Evolutionary conservation across 148 eudicot genomes (phyloP).

Genomic region (Silene conica): DNA sequence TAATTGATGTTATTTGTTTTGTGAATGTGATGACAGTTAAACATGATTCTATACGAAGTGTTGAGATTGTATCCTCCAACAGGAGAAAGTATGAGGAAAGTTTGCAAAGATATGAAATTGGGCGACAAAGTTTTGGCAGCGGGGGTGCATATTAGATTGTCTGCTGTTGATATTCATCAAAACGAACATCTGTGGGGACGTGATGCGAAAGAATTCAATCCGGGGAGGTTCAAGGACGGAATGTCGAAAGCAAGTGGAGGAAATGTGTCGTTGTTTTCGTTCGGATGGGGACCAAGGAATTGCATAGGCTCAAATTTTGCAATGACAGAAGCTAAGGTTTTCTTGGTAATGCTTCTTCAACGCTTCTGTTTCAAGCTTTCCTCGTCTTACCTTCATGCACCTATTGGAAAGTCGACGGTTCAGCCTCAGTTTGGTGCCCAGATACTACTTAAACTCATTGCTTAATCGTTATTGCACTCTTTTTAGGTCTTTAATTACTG

Average conservation of each 20-base stretch:
- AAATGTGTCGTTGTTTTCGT: constrained; percentile 26
- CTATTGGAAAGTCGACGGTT: too few species aligned
- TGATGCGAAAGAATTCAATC: constrained; percentile 33
- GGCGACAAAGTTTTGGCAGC: constrained; percentile 24
- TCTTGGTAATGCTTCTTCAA: constrained; percentile 4
- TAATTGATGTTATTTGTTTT: too few species aligned
- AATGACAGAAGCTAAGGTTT: constrained; percentile 31
- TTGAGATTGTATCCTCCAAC: constrained; percentile 21
- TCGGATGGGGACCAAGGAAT: background rate
- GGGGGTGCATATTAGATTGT: background rate
- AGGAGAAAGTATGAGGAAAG: background rate
- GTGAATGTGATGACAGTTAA: too few species aligned
- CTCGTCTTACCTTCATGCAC: too few species aligned
- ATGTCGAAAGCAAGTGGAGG: constrained; percentile 16
- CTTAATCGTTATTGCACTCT: too few species aligned
- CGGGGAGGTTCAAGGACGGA: constrained; percentile 28
- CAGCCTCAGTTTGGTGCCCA: too few species aligned
- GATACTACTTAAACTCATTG: too few species aligned
- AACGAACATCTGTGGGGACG: constrained; percentile 30
- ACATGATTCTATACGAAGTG: constrained; percentile 26
- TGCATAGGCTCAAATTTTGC: constrained; percentile 42
- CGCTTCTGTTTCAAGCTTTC: background rate
- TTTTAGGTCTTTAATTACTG: too few species aligned
- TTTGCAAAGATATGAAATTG: constrained; percentile 11
- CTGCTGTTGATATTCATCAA: constrained; percentile 7